Base-by-base conservation (phyloP, 495 filamentous ascomycete species). In the Penicillium pulvis region DNA sequence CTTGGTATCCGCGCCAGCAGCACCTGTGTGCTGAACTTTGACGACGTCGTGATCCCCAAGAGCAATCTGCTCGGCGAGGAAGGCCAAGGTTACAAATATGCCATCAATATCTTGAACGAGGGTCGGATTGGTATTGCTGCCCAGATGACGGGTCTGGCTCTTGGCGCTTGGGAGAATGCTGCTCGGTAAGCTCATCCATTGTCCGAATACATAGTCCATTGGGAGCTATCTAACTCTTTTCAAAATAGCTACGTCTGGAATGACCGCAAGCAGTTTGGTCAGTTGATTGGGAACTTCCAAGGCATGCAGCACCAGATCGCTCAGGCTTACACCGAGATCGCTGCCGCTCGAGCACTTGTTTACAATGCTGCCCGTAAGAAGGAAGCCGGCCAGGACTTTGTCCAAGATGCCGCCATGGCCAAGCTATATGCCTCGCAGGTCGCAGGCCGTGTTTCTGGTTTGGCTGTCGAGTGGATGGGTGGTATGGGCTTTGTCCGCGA, bases 281-380 rank as follows among this genome's bases (percentile, higher is more conserved):
- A 92, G 68, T 81, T 91, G 41, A 87, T 99, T 54, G 94, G 95
- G 60, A 86, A 91, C 67, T 99, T 99, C 83, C 94, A 98, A 77
- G 93, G 91, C 65, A 97, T 99, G 93, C 94, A 97, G 76, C 92
- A 97, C 77, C 95, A 99, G 81, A 85, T 99, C 53, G 94, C 94
- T 0, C 94, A 99, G 79, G 88, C 93, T 7, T 96, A 92, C 74
- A 93, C 90, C 16, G 93, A 98, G 74, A 96, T 98, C 63, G 78
- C 84, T 24, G 94, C 94, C 11, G 94, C 94, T 4, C 86, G 94
- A 23, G 92, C 91, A 5, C 81, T 99, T 3, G 92, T 99, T 33
- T 98, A 90, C 79, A 99, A 99, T 66, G 94, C 94, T 11, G 91
- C 96, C 1, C 84, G 94, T 55, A 96, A 93, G 85, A 99, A 99